Conservation (phyloP, 2,329 filamentous ascomycete genomes). For the Aspergillus sp. region DNA sequence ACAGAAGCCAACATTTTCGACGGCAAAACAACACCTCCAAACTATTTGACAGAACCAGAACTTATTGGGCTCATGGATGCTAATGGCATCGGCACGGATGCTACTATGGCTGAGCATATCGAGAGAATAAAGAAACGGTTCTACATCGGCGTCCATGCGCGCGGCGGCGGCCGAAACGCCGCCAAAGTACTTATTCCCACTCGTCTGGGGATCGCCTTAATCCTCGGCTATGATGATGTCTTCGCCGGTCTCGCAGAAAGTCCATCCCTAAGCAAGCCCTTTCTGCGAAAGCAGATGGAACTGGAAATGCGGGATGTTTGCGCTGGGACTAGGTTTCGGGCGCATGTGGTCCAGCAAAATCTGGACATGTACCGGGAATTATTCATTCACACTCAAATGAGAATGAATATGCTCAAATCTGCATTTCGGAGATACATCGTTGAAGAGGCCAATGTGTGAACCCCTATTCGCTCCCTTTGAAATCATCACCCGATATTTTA, state of each 20-base stretch:
- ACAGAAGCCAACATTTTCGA: conserved; percentile 86
- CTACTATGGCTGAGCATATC: conserved; percentile 98
- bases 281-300: conserved; percentile 97
- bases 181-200: conserved; percentile 92
- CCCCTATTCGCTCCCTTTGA: background rate
- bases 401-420: conserved; percentile 64
- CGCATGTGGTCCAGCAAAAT: conserved; percentile 76
- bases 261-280: conserved; percentile 84
- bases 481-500: no score
- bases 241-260: conserved; percentile 70
- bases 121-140: conserved; percentile 88
- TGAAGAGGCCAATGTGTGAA: conserved; percentile 28
- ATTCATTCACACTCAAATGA: conserved; percentile 76
- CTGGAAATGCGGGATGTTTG: conserved; percentile 95
- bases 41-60: conserved; percentile 91
- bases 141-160: conserved; percentile 71
- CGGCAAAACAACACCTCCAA: conserved; percentile 82
- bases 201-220: conserved; percentile 83
- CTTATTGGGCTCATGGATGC: conserved; percentile 96
- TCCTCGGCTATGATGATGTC: conserved; percentile 93
- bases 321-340: conserved; percentile 74
- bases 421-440: conserved; percentile 60
- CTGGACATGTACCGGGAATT: conserved; percentile 83
- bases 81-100: conserved; percentile 97
- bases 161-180: conserved; percentile 46